A percentile compares a stretch with the other conserved stretches of the same genome.
phyloP scores from a whole-genome alignment of 768 basidiomycete species.

The Pilatotrama ljubarskyi region DNA sequence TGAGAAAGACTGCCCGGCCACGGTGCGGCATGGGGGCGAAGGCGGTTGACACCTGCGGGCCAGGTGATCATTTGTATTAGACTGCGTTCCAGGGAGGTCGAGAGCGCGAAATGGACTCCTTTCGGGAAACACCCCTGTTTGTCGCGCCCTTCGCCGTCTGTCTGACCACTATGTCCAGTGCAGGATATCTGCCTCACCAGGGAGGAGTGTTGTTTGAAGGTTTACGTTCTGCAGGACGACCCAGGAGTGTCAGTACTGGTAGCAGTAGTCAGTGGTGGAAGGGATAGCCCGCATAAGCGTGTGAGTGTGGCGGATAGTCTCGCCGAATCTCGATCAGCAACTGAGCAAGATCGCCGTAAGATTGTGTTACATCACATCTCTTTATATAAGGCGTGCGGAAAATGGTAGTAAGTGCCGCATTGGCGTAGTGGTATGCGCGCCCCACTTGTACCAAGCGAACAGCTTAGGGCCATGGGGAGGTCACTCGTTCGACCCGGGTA shows the following conservation, averaged over 20 bases:
- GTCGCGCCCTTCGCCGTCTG: neutral
- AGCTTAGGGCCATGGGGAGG: constrained; percentile 20
- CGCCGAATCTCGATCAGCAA: too few relatives aligned
- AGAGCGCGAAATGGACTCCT: constrained; percentile 3
- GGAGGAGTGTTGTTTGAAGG: too few relatives aligned
- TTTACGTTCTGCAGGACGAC: too few relatives aligned
- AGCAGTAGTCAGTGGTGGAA: too few relatives aligned
- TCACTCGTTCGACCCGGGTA: constrained; percentile 31
- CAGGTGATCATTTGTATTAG: constrained; percentile 20
- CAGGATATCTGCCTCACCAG: too few relatives aligned
- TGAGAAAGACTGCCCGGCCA: constrained; percentile 6
- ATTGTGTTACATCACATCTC: too few relatives aligned
- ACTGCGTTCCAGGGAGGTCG: constrained; percentile 3
- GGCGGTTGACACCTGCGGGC: neutral
- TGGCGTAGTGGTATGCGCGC: constrained; percentile 31
- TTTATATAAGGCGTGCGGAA: too few relatives aligned
- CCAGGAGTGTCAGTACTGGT: too few relatives aligned
- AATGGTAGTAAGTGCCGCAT: constrained; percentile 13
- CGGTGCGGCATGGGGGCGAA: neutral
- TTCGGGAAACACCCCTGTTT: neutral
- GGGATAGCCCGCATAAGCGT: too few relatives aligned
- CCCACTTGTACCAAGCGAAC: constrained; percentile 23
- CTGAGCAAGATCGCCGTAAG: too few relatives aligned
- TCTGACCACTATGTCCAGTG: neutral
- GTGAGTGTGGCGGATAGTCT: too few relatives aligned